Base-by-base conservation (phyloP, 2,329 filamentous ascomycete species). In the Rhynchosporium graminicola region DNA sequence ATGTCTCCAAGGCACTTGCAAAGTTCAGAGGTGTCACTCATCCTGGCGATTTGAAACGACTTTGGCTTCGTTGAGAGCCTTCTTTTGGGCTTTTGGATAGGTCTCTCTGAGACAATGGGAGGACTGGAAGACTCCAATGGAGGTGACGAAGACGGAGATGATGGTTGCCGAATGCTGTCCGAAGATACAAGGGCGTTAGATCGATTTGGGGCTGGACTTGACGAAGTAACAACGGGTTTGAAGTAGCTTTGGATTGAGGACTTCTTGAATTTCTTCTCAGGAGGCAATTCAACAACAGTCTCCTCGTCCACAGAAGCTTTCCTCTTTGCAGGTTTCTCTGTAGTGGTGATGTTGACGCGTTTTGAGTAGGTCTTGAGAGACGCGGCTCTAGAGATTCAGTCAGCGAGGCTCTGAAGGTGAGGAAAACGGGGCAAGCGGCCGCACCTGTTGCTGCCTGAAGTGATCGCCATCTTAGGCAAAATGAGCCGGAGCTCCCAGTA, bases 181-280 rank as follows among this genome's bases (percentile, higher is more conserved):
- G 61, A 65, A 10, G 65, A 63, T 7, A 36, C 9, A 10, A 52
- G 46, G 31, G 40, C 48, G 40, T 31, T 7, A 40, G 48, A 45
- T 61, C 42, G 63, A 29, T 51, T 56, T 15, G 58, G 55, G 4
- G 61, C 13, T 4, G 65, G 62, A 60, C 64, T 69, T 33, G 64
- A 65, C 26, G 65, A 66, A 26, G 48, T 60, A 10, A 55, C 57
- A 20, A 67, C 15, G 40, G 69, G 67, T 47, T 67, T 67, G 61
- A 74, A 73, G 42, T 71, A 73, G 57, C 60, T 70, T 36, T 63
- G 60, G 51, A 73, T 73, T 3, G 67, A 67, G 4, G 59, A 61
- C 40, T 62, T 64, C 43, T 64, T 64, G 20, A 63, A n/a, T 60
- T 64, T 63, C 43, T 67, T 66, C 26, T 57, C 29, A 26, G 33